phyloP scores from a whole-genome alignment of 768 basidiomycete genomes.

The Guyanaporus albipodus region DNA sequence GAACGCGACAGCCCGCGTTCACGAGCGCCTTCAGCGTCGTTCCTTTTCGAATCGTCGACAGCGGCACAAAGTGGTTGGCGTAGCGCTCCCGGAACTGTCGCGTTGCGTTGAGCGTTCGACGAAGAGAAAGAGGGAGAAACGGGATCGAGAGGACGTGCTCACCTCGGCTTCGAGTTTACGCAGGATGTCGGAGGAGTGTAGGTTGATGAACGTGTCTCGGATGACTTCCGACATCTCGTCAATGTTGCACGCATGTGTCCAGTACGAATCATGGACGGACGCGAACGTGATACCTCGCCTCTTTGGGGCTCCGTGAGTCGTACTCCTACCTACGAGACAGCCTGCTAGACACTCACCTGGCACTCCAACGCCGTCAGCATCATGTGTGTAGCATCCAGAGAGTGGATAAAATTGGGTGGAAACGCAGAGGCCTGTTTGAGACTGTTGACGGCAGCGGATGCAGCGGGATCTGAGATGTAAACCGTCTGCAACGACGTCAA shows the following conservation, averaged over 20 bases:
- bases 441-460: slow-evolving; percentile 73
- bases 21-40: slow-evolving; percentile 39
- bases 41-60: slow-evolving; percentile 42
- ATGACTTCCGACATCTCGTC: slow-evolving; percentile 88
- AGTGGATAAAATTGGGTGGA: slow-evolving; percentile 98
- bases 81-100: slow-evolving; percentile 74
- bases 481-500: slow-evolving; percentile 82
- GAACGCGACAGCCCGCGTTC: slow-evolving; percentile 43
- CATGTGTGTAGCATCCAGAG: slow-evolving; percentile 98
- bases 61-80: slow-evolving; percentile 62
- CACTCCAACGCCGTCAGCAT: slow-evolving; percentile 93
- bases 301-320: slow-evolving; percentile 35
- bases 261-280: slow-evolving; percentile 98
- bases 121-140: neutral
- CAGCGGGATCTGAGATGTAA: slow-evolving; percentile 83
- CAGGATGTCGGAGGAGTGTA: slow-evolving; percentile 87
- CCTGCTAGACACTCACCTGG: slow-evolving; percentile 44
- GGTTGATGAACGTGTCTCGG: slow-evolving; percentile 87
- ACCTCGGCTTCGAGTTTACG: slow-evolving; percentile 71
- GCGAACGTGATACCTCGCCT: slow-evolving; percentile 79
- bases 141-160: slow-evolving; percentile 18
- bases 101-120: neutral
- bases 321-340: neutral
- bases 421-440: slow-evolving; percentile 92
- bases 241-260: slow-evolving; percentile 89